These are phyloP conservation scores for Epichloe hybrida DNA, from an alignment of 2,329 filamentous ascomycete genomes.

Conservation along the genomic window DNA sequence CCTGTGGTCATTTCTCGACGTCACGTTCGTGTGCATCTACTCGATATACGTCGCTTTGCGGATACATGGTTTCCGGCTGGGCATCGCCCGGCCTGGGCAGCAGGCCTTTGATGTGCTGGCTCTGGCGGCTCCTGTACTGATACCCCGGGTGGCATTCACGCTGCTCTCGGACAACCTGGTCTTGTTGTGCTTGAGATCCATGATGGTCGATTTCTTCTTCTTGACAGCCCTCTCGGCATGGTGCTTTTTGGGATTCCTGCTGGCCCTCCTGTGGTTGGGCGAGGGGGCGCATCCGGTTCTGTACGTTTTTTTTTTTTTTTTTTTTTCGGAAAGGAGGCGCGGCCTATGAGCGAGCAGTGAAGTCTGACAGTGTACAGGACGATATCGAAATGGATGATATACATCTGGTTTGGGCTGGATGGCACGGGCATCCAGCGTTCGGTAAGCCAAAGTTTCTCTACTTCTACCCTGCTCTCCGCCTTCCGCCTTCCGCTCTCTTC, in stretches of 20 bases:
- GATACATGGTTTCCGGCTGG: slow-evolving; percentile 45
- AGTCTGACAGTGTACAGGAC: slow-evolving; percentile 27
- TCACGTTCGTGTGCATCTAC: slow-evolving; percentile 64
- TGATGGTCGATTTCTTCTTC: slow-evolving; percentile 77
- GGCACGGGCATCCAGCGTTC: slow-evolving; percentile 49
- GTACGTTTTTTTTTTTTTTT: no score
- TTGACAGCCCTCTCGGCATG: slow-evolving; percentile 62
- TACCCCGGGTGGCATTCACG: slow-evolving; percentile 72
- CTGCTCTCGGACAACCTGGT: slow-evolving; percentile 73
- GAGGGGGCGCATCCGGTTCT: slow-evolving; percentile 45
- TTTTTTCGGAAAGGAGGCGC: background rate
- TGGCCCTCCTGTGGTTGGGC: slow-evolving; percentile 68
- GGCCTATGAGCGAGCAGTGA: background rate
- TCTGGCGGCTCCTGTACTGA: slow-evolving; percentile 62
- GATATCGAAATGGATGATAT: slow-evolving; percentile 83
- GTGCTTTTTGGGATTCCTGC: slow-evolving; percentile 74
- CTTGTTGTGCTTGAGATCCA: slow-evolving; percentile 66
- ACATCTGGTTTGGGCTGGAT: slow-evolving; percentile 84
- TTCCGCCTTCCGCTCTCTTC: background rate
- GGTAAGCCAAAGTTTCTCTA: slow-evolving; percentile 19
- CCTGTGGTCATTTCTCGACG: slow-evolving; percentile 76
- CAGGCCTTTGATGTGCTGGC: slow-evolving; percentile 69
- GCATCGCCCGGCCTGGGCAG: slow-evolving; percentile 35
- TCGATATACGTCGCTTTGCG: slow-evolving; percentile 54
- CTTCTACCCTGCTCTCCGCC: no score